Conservation (phyloP, 768 basidiomycete species). For the Calocybe gangraenosa region DNA sequence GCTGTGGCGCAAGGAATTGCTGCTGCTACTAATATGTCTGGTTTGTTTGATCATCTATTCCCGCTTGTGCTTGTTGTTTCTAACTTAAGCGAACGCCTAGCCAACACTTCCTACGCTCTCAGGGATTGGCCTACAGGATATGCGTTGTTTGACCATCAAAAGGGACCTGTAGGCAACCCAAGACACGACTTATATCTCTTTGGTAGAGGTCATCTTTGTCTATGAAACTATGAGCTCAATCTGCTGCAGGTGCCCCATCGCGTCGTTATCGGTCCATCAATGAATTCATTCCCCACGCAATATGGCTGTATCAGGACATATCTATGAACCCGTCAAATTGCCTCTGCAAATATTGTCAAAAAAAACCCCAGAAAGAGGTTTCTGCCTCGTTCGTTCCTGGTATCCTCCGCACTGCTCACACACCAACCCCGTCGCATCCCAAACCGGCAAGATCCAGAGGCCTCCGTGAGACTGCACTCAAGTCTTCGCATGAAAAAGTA, state of each 20-base stretch:
- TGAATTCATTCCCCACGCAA: slow-evolving; percentile 81
- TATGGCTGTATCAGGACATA: slow-evolving; percentile 66
- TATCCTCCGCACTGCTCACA: slow-evolving; percentile 25
- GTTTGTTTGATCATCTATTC: slow-evolving; percentile 30
- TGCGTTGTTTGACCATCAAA: slow-evolving; percentile 70
- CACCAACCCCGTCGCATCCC: slow-evolving; percentile 21
- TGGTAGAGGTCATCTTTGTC: slow-evolving; percentile 36
- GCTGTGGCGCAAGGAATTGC: slow-evolving; percentile 38
- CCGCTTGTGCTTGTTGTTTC: background rate
- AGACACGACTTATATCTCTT: slow-evolving; percentile 78
- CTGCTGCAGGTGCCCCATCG: slow-evolving; percentile 40
- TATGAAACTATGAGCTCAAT: background rate
- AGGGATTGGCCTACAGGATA: slow-evolving; percentile 66
- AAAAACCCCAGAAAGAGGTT: slow-evolving; percentile 65
- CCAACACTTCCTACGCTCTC: slow-evolving; percentile 54
- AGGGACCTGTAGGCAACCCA: slow-evolving; percentile 48
- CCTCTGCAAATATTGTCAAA: slow-evolving; percentile 74
- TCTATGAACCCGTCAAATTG: slow-evolving; percentile 48
- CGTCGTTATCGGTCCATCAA: slow-evolving; percentile 72
- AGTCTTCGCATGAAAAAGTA: slow-evolving; percentile 25
- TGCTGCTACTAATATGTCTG: slow-evolving; percentile 39
- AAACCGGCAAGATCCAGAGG: slow-evolving; percentile 19
- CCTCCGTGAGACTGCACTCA: slow-evolving; percentile 19
- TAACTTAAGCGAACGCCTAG: slow-evolving; percentile 26
- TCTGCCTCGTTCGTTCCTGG: slow-evolving; percentile 48